phyloP scores from a whole-genome alignment of 2,329 filamentous ascomycete species.

The Purpureocillium lavendulum region DNA sequence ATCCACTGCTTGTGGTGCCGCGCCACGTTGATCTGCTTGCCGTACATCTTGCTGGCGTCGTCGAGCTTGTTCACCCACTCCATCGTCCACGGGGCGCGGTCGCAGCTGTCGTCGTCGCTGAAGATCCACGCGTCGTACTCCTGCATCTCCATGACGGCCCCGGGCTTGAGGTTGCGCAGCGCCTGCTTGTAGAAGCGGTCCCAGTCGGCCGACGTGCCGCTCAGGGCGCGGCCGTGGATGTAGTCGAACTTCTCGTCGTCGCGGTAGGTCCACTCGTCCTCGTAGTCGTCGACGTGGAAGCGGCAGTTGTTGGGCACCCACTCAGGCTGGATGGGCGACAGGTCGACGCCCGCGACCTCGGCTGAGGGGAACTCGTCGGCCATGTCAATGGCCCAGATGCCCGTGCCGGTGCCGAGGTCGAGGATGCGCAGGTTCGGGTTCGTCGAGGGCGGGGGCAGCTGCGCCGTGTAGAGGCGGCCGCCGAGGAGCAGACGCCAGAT shows the following conservation, averaged over 20 bases:
- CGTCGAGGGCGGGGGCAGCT: conserved; percentile 20
- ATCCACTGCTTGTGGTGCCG: conserved; percentile 27
- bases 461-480: conserved; percentile 35
- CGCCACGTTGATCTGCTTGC: conserved; percentile 30
- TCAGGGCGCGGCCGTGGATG: conserved; percentile 24
- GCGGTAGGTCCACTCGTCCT: conserved; percentile 35
- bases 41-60: conserved; percentile 23
- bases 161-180: conserved; percentile 20
- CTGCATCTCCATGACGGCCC: conserved; percentile 29
- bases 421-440: conserved; percentile 31
- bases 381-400: conserved; percentile 53
- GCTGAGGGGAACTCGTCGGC: conserved; percentile 34
- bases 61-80: conserved; percentile 29
- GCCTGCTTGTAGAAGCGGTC: conserved; percentile 20
- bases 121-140: conserved; percentile 30
- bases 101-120: conserved; percentile 28
- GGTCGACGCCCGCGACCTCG: conserved; percentile 39
- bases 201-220: conserved; percentile 23
- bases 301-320: conserved; percentile 53
- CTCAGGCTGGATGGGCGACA: conserved; percentile 50
- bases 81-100: conserved; percentile 27
- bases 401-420: conserved; percentile 53
- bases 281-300: conserved; percentile 59
- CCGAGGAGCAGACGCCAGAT: conserved; percentile 39
- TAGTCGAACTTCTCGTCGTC: conserved; percentile 28